These are phyloP conservation scores for Tremella mesenterica DNA, from an alignment of 768 basidiomycete species.

Conservation along the genomic window DNA sequence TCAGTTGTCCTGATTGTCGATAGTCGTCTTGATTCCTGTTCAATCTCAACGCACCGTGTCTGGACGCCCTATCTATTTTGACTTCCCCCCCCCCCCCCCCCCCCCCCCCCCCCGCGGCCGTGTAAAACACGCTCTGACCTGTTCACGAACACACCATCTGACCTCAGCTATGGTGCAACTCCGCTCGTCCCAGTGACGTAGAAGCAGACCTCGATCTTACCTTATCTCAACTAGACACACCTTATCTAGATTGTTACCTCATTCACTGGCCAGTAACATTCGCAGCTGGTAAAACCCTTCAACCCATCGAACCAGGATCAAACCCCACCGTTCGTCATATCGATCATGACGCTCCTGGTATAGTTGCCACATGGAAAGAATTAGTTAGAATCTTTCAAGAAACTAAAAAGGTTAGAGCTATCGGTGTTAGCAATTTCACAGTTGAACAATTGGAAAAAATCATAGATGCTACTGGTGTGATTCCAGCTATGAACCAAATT, in stretches of 20 bases:
- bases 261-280: conserved; percentile 29
- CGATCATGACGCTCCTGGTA: conserved; percentile 16
- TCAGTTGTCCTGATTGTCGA: too few relatives aligned
- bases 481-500: conserved; percentile 71
- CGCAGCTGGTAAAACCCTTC: conserved; percentile 10
- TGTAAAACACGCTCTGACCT: too few relatives aligned
- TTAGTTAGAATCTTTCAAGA: conserved; percentile 61
- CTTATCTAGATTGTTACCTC: conserved; percentile 69
- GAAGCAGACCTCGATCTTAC: conserved; percentile 72
- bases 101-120: too few relatives aligned
- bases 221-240: conserved; percentile 59
- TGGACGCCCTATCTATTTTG: too few relatives aligned
- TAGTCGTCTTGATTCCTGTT: too few relatives aligned
- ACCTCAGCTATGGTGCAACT: conserved; percentile 72
- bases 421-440: conserved; percentile 44
- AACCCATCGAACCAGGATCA: conserved; percentile 3
- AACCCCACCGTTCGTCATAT: conserved; percentile 2
- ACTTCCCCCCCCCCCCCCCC: too few relatives aligned
- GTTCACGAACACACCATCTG: too few relatives aligned
- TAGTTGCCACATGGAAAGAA: conserved; percentile 46
- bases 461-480: conserved; percentile 61
- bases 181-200: conserved; percentile 58
- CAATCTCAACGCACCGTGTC: too few relatives aligned
- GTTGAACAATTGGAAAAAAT: conserved; percentile 50
- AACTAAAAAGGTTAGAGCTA: conserved; percentile 66